Evolutionary conservation across 2,329 filamentous ascomycete genomes (phyloP).

Genomic region (Neocatenulostroma microsporum): DNA sequence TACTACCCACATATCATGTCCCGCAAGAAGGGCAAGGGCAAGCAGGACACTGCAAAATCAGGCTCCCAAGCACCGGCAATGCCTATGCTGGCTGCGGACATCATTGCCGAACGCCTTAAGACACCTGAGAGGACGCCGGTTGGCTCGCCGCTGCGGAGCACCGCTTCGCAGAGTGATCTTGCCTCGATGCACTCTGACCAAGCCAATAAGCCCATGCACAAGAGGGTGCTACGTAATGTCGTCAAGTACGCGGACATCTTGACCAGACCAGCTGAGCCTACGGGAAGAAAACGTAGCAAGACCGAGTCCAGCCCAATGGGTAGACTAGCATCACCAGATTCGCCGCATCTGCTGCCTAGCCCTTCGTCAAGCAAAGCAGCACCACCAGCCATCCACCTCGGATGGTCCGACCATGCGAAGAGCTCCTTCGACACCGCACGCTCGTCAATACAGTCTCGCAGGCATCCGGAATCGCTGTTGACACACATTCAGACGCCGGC

Average conservation of each 20-base stretch:
- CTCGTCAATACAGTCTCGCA: slow-evolving; percentile 8
- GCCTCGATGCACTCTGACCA: slow-evolving; percentile 5
- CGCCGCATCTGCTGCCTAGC: slow-evolving; percentile 14
- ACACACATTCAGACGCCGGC: slow-evolving; percentile 14
- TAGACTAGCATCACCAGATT: slow-evolving; percentile 8
- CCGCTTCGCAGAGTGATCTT: neutral
- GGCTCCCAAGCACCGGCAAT: slow-evolving; percentile 6
- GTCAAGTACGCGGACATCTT: slow-evolving; percentile 16
- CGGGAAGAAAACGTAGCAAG: slow-evolving; percentile 4
- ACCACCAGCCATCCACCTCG: slow-evolving; percentile 11
- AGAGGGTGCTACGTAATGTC: slow-evolving; percentile 14
- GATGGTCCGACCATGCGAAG: slow-evolving; percentile 21
- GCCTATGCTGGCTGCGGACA: slow-evolving; percentile 16
- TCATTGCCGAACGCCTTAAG: slow-evolving; percentile 16
- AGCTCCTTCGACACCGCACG: slow-evolving; percentile 17
- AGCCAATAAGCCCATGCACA: slow-evolving; percentile 13
- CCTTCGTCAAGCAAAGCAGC: slow-evolving; percentile 4
- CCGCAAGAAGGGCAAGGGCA: slow-evolving; percentile 12
- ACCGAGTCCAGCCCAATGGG: slow-evolving; percentile 1
- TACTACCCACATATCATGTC: slow-evolving; percentile 19
- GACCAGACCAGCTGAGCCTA: slow-evolving; percentile 6
- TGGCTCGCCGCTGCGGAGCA: neutral
- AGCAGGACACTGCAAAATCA: slow-evolving; percentile 3
- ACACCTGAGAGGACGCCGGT: slow-evolving; percentile 1
- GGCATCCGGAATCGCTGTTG: neutral